Evolutionary conservation across 1,139 yeast species (phyloP).

Genomic region (Saccharomyces hybrid): DNA sequence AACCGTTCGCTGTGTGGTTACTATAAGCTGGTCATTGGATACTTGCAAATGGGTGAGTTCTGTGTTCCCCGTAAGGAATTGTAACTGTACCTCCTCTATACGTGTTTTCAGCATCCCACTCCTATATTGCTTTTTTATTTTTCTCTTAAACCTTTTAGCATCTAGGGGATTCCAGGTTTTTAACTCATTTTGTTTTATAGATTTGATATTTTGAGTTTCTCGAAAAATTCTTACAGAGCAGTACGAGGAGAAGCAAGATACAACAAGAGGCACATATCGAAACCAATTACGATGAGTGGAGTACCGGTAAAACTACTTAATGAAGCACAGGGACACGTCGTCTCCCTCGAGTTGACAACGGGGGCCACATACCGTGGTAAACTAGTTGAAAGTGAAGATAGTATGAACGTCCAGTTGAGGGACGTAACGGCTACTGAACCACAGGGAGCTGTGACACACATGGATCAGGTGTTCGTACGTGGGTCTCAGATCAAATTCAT

Average conservation of each 20-base stretch:
- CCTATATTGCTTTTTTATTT: background rate
- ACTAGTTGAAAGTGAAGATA: constrained; percentile 70
- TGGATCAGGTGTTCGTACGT: constrained; percentile 82
- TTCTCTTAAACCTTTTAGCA: background rate
- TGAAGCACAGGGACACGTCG: constrained; percentile 84
- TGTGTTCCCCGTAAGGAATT: background rate
- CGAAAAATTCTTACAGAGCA: background rate
- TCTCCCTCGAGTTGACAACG: constrained; percentile 73
- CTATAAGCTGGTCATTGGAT: background rate
- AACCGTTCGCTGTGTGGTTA: background rate
- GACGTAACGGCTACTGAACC: constrained; percentile 76
- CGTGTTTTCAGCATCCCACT: background rate
- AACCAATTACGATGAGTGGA: constrained; percentile 30
- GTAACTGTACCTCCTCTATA: background rate
- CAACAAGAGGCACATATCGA: background rate
- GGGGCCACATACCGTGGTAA: constrained; percentile 89
- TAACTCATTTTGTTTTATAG: background rate
- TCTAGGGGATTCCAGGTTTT: background rate
- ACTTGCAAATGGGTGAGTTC: background rate
- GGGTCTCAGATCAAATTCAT: constrained; percentile 86
- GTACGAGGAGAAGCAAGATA: background rate
- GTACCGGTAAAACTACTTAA: constrained; percentile 81
- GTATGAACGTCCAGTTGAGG: constrained; percentile 82
- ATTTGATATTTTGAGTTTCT: background rate
- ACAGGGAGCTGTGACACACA: constrained; percentile 67